Evolutionary conservation across 345 rosid species (phyloP), one percentile per base, ranked within the genome.

Genomic region (Hypericum androsaemum): DNA sequence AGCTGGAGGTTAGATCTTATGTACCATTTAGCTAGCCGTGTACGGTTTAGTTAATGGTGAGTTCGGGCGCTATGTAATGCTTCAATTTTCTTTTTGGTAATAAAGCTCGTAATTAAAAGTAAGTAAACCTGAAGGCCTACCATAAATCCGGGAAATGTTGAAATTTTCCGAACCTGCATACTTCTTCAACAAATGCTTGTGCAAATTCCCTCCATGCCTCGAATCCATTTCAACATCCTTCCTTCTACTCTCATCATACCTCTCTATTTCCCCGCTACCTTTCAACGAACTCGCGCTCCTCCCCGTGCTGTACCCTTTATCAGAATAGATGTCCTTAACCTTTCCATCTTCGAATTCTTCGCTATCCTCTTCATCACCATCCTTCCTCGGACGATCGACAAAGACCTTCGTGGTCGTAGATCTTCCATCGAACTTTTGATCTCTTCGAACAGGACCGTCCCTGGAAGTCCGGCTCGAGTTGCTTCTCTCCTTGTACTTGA

Each of bases 401-500:
- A n/a, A n/a, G n/a, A n/a, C n/a, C n/a, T n/a, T n/a, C n/a, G n/a
- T n/a, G n/a, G n/a, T n/a, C n/a, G 22, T 68, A 8, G 46, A 22
- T 40, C 56, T 55, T 50, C 58, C 64, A 41, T 46, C 58, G 5
- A 32, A 22, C 32, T 22, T 13, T 46, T 54, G 67, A 47, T 57
- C 69, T 60, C 71, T 68, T 62, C 52, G 64, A 50, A 56, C 59
- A 42, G 64, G 67, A 65, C 22, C 12, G 44, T 65, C 76, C 45
- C 78, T 59, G 0, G 71, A 58, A 46, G 67, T 68, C 52, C 62
- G 50, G 43, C 55, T 39, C 3, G 49, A 7, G 38, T 28, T 12
- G 71, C 51, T 52, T 60, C 65, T 12, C 56, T 60, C 44, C 56
- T 47, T 37, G 76, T 51, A 58, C 72, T 74, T 44, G 82, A 76